Evolutionary conservation across 495 filamentous ascomycete genomes (phyloP), one percentile per base, ranked within the genome.

Genomic region (Choiromyces venosus): DNA sequence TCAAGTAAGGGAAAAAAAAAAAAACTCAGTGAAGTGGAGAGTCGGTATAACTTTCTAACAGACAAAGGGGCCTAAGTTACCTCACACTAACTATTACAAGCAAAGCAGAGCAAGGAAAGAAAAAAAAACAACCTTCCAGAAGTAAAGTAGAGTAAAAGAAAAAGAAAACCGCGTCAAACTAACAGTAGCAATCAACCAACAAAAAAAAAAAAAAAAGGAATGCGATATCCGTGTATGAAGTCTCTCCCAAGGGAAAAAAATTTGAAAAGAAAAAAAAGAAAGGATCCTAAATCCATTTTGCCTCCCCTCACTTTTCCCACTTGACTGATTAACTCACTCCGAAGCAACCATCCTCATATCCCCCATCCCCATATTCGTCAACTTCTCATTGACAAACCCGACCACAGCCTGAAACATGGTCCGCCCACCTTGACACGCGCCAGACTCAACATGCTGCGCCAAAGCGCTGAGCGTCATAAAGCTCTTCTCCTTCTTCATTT

Each of bases 381-480:
- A 71, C 33, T 69, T 78, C 7, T 78, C 69, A 44, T 78, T 78
- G 19, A 78, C 36, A 42, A 78, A 71, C 2, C 65, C 69, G 25
- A 78, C 70, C 25, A 72, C 66, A 39, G 37, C 65, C 29, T 70
- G 42, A 14, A 78, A 78, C 3, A 72, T 78, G 33, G 42, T 18
- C 19, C 65, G 37, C 39, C 76, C 76, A 37, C 76, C 76, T 0
- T 71, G 64, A 44, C 76, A 78, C 25, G 76, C 68, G 21, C 75
- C 75, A 40, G 68, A 52, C 37, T 78, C 76, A 9, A 78, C 68
- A 70, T 78, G 76, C 52, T 78, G 76, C 6, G 66, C 38, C 38
- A 78, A 39, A 6, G 37, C 71, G 46, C 76, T 78, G n/a, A 78
- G 21, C 8, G 75, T 68, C 19, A 19, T 16, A 42, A 78, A 78